Percentiles rank a stretch among this genome's conserved stretches.
These are phyloP conservation scores for Aspergillus transmontanensis DNA, from an alignment of 2,329 filamentous ascomycete species.

Conservation along the genomic window DNA sequence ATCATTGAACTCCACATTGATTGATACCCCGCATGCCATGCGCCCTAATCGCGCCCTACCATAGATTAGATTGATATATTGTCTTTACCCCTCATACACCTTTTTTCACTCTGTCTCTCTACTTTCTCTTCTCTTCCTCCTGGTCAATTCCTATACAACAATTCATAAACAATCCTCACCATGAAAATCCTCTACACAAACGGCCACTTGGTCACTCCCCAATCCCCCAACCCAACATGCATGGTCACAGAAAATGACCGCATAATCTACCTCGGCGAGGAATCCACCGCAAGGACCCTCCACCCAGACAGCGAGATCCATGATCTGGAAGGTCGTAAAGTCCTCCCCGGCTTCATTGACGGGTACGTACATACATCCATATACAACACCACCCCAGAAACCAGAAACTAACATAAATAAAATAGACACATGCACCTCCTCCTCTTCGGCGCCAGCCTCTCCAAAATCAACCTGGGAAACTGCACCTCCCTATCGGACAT, in stretches of 20 bases:
- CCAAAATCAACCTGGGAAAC: slow-evolving; percentile 46
- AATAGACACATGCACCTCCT: slow-evolving; percentile 43
- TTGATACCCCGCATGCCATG: background rate
- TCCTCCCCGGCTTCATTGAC: slow-evolving; percentile 53
- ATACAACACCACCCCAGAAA: background rate
- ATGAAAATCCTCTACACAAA: slow-evolving; percentile 25
- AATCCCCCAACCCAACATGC: slow-evolving; percentile 6
- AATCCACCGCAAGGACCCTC: slow-evolving; percentile 25
- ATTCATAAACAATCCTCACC: background rate
- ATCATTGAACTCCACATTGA: background rate
- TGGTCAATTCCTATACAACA: background rate
- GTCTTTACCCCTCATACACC: background rate
- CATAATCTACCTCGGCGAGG: slow-evolving; percentile 44
- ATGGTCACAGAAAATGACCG: slow-evolving; percentile 44
- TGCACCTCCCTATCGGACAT: slow-evolving; percentile 49
- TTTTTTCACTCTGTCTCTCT: background rate
- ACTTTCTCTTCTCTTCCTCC: background rate
- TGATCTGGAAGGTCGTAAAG: slow-evolving; percentile 40
- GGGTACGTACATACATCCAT: slow-evolving; percentile 36
- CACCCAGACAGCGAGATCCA: slow-evolving; percentile 18
- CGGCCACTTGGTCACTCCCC: slow-evolving; percentile 12
- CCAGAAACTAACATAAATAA: background rate
- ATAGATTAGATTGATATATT: background rate
- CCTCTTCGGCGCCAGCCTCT: slow-evolving; percentile 49
- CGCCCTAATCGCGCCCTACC: background rate